A percentile compares a stretch with the other conserved stretches of the same genome.
Conservation (phyloP, 768 basidiomycete genomes). For the Mycena capillaripes region DNA sequence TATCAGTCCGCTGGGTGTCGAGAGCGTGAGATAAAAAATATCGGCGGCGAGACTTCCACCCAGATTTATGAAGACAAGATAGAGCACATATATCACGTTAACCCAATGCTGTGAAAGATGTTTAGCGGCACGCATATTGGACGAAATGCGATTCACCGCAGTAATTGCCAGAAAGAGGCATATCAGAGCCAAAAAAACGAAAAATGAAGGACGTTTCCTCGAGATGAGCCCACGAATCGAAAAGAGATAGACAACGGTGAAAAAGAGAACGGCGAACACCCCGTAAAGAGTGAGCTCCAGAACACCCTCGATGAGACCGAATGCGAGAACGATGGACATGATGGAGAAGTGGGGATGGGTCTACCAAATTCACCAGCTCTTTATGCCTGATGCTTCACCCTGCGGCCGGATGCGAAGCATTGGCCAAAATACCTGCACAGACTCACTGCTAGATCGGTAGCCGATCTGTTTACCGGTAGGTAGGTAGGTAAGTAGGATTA, state of each 20-base stretch:
- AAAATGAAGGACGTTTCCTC: not conserved
- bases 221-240: not conserved
- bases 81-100: not conserved
- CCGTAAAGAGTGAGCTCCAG: slow-evolving; percentile 22
- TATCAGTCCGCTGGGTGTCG: not conserved
- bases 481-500: too few relatives aligned
- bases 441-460: too few relatives aligned
- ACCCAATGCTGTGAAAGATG: slow-evolving; percentile 20
- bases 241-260: slow-evolving; percentile 13
- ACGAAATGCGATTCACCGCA: not conserved
- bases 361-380: too few relatives aligned
- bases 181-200: slow-evolving; percentile 10
- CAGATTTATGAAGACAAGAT: slow-evolving; percentile 2
- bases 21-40: not conserved
- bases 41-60: slow-evolving; percentile 1
- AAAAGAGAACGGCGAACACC: slow-evolving; percentile 10
- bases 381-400: too few relatives aligned
- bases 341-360: too few relatives aligned
- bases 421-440: too few relatives aligned
- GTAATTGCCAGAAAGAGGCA: slow-evolving; percentile 11
- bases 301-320: slow-evolving; percentile 7
- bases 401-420: too few relatives aligned
- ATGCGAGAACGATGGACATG: not conserved
- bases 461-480: too few relatives aligned
- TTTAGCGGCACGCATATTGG: not conserved